A percentile compares a stretch with the other conserved stretches of the same genome.
These are phyloP conservation scores for Plasmodium adleri DNA, from an alignment of 169 alveolate species.

Conservation along the genomic window DNA sequence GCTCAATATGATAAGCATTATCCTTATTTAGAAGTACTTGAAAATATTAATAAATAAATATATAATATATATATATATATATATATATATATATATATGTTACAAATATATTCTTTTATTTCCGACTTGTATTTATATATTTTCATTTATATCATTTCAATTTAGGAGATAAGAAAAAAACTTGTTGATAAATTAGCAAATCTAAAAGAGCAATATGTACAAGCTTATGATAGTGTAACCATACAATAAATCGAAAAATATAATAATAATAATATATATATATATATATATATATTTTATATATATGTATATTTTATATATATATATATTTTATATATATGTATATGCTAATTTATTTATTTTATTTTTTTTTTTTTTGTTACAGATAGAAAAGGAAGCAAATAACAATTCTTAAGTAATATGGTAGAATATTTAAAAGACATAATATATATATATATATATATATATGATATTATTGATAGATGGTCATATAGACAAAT, in stretches of 20 bases:
- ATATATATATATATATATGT: too few species aligned
- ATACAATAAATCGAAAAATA: too few species aligned
- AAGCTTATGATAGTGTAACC: constrained; percentile 32
- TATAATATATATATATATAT: constrained; percentile 3
- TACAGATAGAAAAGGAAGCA: constrained; percentile 32
- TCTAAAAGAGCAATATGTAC: constrained; percentile 20
- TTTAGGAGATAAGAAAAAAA: constrained; percentile 22
- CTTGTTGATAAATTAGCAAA: constrained; percentile 26
- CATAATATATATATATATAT: neutral
- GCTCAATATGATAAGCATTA: constrained; percentile 49
- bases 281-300: neutral
- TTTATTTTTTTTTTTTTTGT: neutral
- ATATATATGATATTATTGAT: neutral
- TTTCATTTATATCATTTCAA: neutral
- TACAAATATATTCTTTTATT: too few species aligned
- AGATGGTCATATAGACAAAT: too few species aligned
- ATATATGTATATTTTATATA: neutral
- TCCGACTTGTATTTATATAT: neutral
- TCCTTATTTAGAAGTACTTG: constrained; percentile 15
- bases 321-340: too few species aligned
- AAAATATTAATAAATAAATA: neutral
- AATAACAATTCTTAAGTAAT: constrained; percentile 1
- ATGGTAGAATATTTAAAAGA: neutral
- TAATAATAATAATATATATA: too few species aligned
- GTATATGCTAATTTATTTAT: too few species aligned